Conservation (phyloP, 108 stramenopile species). For the Nitzschia sp. region DNA sequence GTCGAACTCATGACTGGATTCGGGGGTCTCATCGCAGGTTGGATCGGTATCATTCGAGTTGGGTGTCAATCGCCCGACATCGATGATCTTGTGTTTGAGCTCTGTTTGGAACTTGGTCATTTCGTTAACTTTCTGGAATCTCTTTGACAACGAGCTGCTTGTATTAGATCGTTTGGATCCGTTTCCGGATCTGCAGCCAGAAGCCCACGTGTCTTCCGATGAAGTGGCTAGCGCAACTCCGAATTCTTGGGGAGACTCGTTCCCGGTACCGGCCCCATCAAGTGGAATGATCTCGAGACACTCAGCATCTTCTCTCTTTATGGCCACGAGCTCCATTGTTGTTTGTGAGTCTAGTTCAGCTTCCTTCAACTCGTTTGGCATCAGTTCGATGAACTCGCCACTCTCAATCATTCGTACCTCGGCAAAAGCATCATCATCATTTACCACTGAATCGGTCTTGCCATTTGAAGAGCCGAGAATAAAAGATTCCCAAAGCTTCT, state of each 20-base stretch:
- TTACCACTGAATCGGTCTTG: not conserved
- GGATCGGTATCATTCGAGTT: slow-evolving; percentile 2
- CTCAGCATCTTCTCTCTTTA: too few relatives aligned
- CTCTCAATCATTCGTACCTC: not conserved
- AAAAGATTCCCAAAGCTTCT: slow-evolving; percentile 2
- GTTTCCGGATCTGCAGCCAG: not conserved
- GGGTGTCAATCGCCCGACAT: slow-evolving; percentile 10
- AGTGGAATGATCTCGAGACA: too few relatives aligned
- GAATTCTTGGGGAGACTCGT: not conserved
- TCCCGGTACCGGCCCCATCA: not conserved
- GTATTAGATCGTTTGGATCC: not conserved
- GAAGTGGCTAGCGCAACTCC: not conserved
- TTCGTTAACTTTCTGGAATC: slow-evolving; percentile 3
- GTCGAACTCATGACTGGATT: not conserved
- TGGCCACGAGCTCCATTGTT: too few relatives aligned
- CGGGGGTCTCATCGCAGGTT: slow-evolving; percentile 12
- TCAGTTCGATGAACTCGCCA: too few relatives aligned
- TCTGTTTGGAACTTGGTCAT: not conserved
- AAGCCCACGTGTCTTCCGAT: not conserved
- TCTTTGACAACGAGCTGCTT: not conserved
- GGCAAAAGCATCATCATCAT: not conserved
- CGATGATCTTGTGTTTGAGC: not conserved
- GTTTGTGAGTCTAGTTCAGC: too few relatives aligned
- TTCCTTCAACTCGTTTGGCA: too few relatives aligned
- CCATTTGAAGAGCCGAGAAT: not conserved